Conservation (phyloP, 331 rosid species). For the Acacia concinna region DNA sequence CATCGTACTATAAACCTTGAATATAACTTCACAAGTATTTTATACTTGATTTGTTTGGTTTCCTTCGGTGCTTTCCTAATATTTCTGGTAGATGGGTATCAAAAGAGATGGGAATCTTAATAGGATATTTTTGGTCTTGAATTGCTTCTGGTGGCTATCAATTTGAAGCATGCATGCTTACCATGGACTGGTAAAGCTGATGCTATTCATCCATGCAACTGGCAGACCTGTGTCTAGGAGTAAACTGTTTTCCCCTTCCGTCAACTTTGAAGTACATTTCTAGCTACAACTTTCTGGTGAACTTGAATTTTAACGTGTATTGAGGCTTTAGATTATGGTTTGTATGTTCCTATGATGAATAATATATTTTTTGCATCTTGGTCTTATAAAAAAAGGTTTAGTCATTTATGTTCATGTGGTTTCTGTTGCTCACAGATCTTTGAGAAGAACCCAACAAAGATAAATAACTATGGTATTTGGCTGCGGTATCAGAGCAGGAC, state of each 20-base stretch:
- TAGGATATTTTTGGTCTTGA: neutral
- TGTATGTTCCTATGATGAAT: neutral
- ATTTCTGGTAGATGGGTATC: neutral
- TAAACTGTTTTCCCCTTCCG: neutral
- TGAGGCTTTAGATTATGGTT: neutral
- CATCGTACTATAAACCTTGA: neutral
- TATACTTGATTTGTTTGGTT: neutral
- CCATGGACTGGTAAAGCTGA: neutral
- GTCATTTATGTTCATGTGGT: neutral
- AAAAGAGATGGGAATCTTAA: neutral
- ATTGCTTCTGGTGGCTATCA: neutral
- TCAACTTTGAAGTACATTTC: neutral
- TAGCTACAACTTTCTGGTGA: neutral
- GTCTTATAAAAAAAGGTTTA: neutral
- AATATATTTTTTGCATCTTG: neutral
- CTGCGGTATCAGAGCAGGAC: constrained; percentile 64
- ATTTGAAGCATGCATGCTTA: neutral
- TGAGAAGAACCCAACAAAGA: constrained; percentile 67
- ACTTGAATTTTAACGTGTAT: neutral
- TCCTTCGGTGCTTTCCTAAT: neutral
- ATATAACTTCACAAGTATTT: neutral
- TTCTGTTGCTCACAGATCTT: constrained; percentile 40
- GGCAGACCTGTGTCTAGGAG: neutral
- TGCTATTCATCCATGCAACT: neutral
- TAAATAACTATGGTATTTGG: constrained; percentile 67